These are phyloP conservation scores for Warburgia ugandensis DNA, from an alignment of 164 flowering plant species.

Conservation along the genomic window DNA sequence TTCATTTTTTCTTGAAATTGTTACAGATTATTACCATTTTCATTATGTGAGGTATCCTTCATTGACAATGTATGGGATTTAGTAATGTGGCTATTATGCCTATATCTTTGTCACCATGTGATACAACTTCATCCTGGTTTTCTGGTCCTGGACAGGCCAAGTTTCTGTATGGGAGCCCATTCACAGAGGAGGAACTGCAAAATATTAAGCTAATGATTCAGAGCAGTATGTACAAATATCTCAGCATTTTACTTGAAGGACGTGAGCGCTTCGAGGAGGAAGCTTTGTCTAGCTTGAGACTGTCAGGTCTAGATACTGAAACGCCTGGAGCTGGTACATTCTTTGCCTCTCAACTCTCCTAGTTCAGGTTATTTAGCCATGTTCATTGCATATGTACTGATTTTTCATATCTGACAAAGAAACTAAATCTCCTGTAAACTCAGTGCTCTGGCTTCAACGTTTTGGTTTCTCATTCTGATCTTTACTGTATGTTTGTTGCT, in stretches of 20 bases:
- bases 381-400: background rate
- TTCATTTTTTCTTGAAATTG: no score
- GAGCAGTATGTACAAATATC: constrained; percentile 92
- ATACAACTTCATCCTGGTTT: no score
- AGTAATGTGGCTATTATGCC: no score
- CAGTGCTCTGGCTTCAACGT: no score
- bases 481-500: no score
- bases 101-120: no score
- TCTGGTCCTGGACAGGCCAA: constrained; percentile 82
- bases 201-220: constrained; percentile 92
- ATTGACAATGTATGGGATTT: no score
- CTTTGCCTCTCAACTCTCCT: constrained; percentile 25
- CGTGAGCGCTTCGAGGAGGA: constrained; percentile 98
- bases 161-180: constrained; percentile 74
- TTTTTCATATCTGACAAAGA: no score
- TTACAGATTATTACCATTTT: no score
- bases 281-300: constrained; percentile 31
- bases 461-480: background rate
- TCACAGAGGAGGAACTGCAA: constrained; percentile 64
- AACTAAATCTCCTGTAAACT: no score
- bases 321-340: no score
- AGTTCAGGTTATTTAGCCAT: constrained; percentile 48
- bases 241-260: constrained; percentile 90
- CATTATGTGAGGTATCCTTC: no score
- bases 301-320: constrained; percentile 15